Percentiles rank a stretch among this genome's conserved stretches.
Evolutionary conservation across 129 eudicot species (phyloP).

Genomic region (Escallonia herrerae): DNA sequence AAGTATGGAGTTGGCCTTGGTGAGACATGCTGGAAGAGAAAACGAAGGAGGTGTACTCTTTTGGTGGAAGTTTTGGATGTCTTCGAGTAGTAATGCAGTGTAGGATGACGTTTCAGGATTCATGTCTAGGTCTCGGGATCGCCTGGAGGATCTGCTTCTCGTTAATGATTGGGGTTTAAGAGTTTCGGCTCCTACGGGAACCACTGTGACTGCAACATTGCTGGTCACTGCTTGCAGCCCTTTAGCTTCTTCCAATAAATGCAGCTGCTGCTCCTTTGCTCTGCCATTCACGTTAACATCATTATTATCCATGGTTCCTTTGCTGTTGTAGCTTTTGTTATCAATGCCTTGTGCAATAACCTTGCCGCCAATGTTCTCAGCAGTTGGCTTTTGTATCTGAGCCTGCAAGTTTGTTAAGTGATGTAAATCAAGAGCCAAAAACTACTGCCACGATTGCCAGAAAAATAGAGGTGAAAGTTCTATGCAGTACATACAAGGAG

Average conservation of each 20-base stretch:
- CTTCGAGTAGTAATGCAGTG: constrained; percentile 65
- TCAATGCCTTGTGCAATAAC: constrained; percentile 14
- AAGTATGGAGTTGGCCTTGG: constrained; percentile 76
- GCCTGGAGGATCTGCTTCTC: constrained; percentile 74
- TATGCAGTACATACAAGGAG: no score
- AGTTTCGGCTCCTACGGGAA: constrained; percentile 32
- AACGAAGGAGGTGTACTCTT: constrained; percentile 43
- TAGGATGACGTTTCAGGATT: constrained; percentile 60
- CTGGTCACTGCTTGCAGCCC: not conserved
- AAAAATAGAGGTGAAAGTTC: no score
- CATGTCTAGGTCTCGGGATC: constrained; percentile 78
- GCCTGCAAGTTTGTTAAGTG: constrained; percentile 11
- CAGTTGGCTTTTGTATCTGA: constrained; percentile 36
- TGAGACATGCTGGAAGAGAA: constrained; percentile 60
- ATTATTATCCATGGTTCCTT: constrained; percentile 3
- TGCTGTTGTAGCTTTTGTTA: constrained; percentile 9
- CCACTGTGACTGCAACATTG: constrained; percentile 25
- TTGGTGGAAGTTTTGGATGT: constrained; percentile 94
- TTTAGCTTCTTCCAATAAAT: constrained; percentile 8
- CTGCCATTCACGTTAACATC: constrained; percentile 17
- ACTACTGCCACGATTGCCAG: no score
- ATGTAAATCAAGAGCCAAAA: no score
- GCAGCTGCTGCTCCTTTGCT: constrained; percentile 30
- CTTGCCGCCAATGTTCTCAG: constrained; percentile 20
- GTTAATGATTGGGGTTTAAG: constrained; percentile 37